phyloP scores from a whole-genome alignment of 2,329 filamentous ascomycete species.

The Neophaeococcomyces aloes region DNA sequence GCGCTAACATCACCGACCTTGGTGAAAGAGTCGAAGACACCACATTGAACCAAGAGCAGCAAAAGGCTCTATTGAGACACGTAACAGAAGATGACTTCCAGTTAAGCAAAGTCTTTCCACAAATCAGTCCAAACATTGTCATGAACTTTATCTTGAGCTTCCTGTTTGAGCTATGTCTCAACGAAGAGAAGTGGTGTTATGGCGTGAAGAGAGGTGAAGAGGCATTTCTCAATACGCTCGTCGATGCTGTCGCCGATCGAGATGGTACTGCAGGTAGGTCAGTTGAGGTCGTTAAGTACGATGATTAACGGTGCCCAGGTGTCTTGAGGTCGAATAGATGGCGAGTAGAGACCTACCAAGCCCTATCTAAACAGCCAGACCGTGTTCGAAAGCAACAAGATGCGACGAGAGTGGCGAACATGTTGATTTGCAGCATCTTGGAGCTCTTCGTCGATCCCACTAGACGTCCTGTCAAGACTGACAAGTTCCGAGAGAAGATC shows the following conservation, averaged over 20 bases:
- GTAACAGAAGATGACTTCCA: not conserved
- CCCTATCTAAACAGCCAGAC: not conserved
- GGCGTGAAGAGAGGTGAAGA: not conserved
- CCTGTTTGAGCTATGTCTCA: not conserved
- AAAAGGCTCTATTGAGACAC: not conserved
- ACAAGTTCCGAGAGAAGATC: not conserved
- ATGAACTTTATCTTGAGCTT: not conserved
- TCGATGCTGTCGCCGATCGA: not conserved
- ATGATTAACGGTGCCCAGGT: not conserved
- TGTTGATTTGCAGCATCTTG: not conserved
- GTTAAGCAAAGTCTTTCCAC: not conserved
- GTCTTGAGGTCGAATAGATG: not conserved
- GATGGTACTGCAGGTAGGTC: no score
- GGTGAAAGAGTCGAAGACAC: not conserved
- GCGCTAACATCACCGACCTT: not conserved
- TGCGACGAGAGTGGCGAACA: not conserved
- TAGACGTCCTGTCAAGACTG: not conserved
- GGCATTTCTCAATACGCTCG: not conserved
- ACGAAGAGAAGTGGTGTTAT: not conserved
- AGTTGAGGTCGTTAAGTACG: no score
- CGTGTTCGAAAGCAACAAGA: not conserved
- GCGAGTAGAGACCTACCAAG: not conserved
- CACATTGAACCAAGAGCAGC: not conserved
- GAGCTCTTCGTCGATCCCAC: not conserved
- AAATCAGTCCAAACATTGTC: constrained; percentile 1